Base-by-base conservation (phyloP, 805 yeast genomes). In the Suhomyces prunicola region DNA sequence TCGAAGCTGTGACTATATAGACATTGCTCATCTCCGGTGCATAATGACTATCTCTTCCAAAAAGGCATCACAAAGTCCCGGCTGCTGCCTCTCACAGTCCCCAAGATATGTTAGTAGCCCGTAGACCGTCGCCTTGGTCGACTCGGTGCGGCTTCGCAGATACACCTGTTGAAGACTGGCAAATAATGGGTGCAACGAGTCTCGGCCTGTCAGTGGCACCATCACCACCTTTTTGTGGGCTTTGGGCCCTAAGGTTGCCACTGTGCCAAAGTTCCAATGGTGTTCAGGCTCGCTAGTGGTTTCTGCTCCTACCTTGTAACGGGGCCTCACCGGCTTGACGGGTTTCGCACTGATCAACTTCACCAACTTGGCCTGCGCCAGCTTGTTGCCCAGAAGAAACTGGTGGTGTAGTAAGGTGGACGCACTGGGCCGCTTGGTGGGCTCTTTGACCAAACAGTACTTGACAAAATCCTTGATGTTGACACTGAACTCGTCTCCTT, bases 41-140 rank as follows among this genome's bases (percentile, higher is more conserved):
- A 36, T 36, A 17, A 17, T 26, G 40, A 8, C 9, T 13, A 46
- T 46, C 62, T 87, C 93, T 65, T 87, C 90, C 7, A 85, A 70
- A 7, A 88, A 74, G 0, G 89, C 90, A 52, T 81, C 85, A 47
- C 83, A 70, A 44, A 88, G 72, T 0, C 94, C 94, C 1, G 88
- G 86, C 52, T 81, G 82, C 19, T 67, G 63, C 22, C 60, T 53
- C 59, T 88, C 91, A 31, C 78, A 75, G 3, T 63, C 64, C 2
- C 68, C 63, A 39, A 87, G 67, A 9, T 67, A 67, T 5, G 68
- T 60, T 36, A 73, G 70, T 48, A 87, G 64, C 2, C 65, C 56
- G 39, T 72, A 63, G 26, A 86, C 87, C 5, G 77, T 68, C 2
- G 57, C 53, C 47, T 72, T 77, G 0, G 90, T 82, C 23, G 68